Evolutionary conservation across 495 filamentous ascomycete genomes (phyloP), one percentile per base, ranked within the genome.

Genomic region (Acidiella bohemica): DNA sequence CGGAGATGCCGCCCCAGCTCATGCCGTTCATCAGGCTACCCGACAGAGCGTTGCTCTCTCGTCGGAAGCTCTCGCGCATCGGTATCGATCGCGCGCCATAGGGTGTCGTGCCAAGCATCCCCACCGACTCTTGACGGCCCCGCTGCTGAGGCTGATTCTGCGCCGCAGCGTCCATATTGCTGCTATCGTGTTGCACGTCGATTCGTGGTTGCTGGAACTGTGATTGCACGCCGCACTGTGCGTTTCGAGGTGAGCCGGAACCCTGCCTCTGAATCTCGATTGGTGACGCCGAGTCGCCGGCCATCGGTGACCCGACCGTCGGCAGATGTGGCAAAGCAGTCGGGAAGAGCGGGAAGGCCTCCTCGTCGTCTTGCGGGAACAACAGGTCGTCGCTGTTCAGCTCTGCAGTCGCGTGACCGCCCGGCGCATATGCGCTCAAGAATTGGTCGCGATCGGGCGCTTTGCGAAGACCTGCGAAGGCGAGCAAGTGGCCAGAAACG

Each of bases 1-100:
- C 81, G 29, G 90, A 96, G 17, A 92, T 71, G 41, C 88, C 92
- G 55, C 92, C 90, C 86, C 86, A 97, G 57, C 92, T 96, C 84
- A 95, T 92, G 37, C 85, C 87, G 44, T 74, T 79, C 49, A 87
- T 79, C 53, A 95, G 64, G 63, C 92, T 97, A 36, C 84, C 78
- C 5, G 50, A 46, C 3, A 43, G 32, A 13, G 80, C 84, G 45
- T 85, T 59, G 51, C 81, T 88, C 59, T 93, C 90, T 49, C 88
- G 72, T 40, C 90, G 78, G 36, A 64, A 71, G 51, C 75, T 70
- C 47, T 85, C 78, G 55, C 73, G 73, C 69, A 86, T 77, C 23
- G 82, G 82, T 42, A 94, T 94, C 28, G 86, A 84, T 61, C 82
- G 84, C 18, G 84, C 78, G 44, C 80, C 84, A 62, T 78, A 70